Percentiles rank a stretch among this genome's conserved stretches.
These are phyloP conservation scores for Cenchrus purpureus DNA, from an alignment of 176 grass and related monocot species.

Conservation along the genomic window DNA sequence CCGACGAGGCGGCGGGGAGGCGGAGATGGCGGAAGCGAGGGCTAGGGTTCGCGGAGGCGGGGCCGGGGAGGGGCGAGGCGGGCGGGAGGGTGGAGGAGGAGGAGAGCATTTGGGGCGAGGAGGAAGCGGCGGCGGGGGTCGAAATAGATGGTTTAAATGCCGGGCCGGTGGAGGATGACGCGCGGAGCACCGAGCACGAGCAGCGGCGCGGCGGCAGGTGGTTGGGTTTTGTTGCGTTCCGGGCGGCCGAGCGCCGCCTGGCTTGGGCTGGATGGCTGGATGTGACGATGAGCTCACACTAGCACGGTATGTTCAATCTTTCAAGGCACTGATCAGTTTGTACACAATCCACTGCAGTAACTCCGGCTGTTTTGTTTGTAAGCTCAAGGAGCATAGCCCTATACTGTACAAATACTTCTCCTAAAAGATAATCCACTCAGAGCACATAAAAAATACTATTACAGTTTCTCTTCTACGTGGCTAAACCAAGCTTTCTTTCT, in stretches of 20 bases:
- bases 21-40: neutral
- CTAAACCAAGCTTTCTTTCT: no score
- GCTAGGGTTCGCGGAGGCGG: conserved; percentile 26
- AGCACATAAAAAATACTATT: no score
- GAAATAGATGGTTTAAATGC: conserved; percentile 39
- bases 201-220: conserved; percentile 31
- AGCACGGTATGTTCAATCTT: no score
- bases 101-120: conserved; percentile 34
- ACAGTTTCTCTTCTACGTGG: no score
- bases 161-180: conserved; percentile 4
- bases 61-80: conserved; percentile 23
- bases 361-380: no score
- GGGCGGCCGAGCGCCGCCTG: neutral
- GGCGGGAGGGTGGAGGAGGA: conserved; percentile 28
- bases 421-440: no score
- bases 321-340: no score
- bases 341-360: no score
- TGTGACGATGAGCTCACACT: neutral
- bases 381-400: no score
- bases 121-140: neutral
- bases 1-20: neutral
- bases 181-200: conserved; percentile 17
- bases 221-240: conserved; percentile 35
- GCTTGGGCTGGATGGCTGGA: neutral
- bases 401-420: no score